Evolutionary conservation across 805 yeast genomes (phyloP).

Genomic region (Lachancea waltii): DNA sequence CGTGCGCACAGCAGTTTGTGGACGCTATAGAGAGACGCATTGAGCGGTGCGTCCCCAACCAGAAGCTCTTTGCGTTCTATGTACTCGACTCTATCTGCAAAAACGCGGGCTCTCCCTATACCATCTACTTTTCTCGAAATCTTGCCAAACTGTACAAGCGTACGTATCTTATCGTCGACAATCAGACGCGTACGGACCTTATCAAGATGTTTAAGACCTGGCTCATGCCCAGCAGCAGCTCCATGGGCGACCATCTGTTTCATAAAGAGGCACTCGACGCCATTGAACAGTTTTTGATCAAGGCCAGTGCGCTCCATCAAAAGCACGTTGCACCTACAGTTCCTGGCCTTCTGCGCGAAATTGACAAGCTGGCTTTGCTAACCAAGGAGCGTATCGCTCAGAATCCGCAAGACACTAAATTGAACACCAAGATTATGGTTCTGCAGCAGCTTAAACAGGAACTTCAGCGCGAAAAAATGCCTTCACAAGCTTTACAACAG

Average conservation of each 20-base stretch:
- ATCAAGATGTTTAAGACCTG: slow-evolving; percentile 80
- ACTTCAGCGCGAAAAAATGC: slow-evolving; percentile 30
- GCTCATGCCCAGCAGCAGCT: slow-evolving; percentile 54
- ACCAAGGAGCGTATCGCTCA: slow-evolving; percentile 30
- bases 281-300: slow-evolving; percentile 67
- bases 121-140: slow-evolving; percentile 65
- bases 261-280: slow-evolving; percentile 59
- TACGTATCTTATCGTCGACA: slow-evolving; percentile 74
- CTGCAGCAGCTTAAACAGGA: slow-evolving; percentile 33
- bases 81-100: slow-evolving; percentile 88
- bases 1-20: slow-evolving; percentile 70
- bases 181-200: slow-evolving; percentile 64
- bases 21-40: slow-evolving; percentile 71
- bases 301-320: slow-evolving; percentile 45
- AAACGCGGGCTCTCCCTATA: slow-evolving; percentile 84
- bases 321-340: slow-evolving; percentile 23
- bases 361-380: slow-evolving; percentile 33
- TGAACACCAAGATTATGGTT: slow-evolving; percentile 30
- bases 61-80: slow-evolving; percentile 78
- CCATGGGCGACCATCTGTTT: slow-evolving; percentile 52
- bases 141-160: slow-evolving; percentile 60
- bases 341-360: slow-evolving; percentile 29
- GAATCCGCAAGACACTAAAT: slow-evolving; percentile 31
- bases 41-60: slow-evolving; percentile 69
- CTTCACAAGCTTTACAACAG: slow-evolving; percentile 28